Percentiles rank a stretch among this genome's conserved stretches.
These are phyloP conservation scores for Boletus subcaerulescens DNA, from an alignment of 768 basidiomycete genomes.

Conservation along the genomic window DNA sequence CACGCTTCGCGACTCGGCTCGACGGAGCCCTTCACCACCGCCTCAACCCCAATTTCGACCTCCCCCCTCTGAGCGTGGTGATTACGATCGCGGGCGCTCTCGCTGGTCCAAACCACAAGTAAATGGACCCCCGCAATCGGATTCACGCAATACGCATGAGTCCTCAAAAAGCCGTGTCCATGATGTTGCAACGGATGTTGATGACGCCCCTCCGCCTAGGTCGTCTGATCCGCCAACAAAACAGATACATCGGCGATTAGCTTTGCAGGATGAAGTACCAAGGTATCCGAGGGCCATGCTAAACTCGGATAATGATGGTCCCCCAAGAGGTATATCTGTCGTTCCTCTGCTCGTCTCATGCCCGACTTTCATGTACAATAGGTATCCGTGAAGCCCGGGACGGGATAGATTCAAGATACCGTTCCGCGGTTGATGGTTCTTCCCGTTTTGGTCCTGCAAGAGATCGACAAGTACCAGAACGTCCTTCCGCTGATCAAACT, in stretches of 20 bases:
- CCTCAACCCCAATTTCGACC: conserved; percentile 5
- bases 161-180: conserved; percentile 20
- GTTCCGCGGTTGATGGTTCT: conserved; percentile 10
- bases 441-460: conserved; percentile 16
- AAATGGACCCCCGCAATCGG: conserved; percentile 10
- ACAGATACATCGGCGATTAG: conserved; percentile 15
- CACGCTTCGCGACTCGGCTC: conserved; percentile 4
- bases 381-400: conserved; percentile 23
- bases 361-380: not conserved
- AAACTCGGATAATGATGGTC: conserved; percentile 19
- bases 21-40: conserved; percentile 14
- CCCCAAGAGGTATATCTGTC: conserved; percentile 10
- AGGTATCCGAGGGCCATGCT: conserved; percentile 40
- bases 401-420: conserved; percentile 16
- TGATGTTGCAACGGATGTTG: conserved; percentile 28
- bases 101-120: conserved; percentile 12
- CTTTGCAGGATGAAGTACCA: conserved; percentile 26
- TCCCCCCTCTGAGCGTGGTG: conserved; percentile 9
- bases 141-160: conserved; percentile 18
- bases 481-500: conserved; percentile 16
- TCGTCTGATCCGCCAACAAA: conserved; percentile 17
- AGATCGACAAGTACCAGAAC: conserved; percentile 21
- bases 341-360: not conserved
- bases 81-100: conserved; percentile 14
- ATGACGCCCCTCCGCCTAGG: conserved; percentile 21